Base-by-base conservation (phyloP, 2,329 filamentous ascomycete species). In the Cadophora luteo-olivacea region DNA sequence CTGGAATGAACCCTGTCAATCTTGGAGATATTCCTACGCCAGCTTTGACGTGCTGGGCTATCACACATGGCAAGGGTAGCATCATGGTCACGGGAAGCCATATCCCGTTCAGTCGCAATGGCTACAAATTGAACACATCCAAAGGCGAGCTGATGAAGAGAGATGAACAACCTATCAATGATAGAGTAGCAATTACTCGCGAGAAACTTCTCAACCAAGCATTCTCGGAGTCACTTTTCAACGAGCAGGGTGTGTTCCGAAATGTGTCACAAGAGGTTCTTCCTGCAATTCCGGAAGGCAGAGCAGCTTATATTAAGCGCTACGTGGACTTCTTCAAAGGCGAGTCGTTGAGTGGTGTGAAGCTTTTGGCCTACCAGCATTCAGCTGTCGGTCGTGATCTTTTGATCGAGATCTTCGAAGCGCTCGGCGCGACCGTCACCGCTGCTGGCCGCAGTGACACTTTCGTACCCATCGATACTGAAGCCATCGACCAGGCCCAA, bases 41-140 rank as follows among this genome's bases (percentile, higher is more conserved):
- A 1, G 77, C 77, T 22, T 69, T 78, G 3, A 77, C 77, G 0
- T 76, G 67, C 61, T 77, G 70, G 62, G 77, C 77, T 25, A 71
- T 79, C 9, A 68, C 72, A 32, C 68, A 75, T 36, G 73, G 67
- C 6, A 79, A 78, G 67, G 77, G 77, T 6, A 78, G 76, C 66
- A 78, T 79, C 41, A 79, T 79, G 77, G 77, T 78, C 36, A 79
- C 77, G 4, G 77, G 77, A 5, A 79, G 77, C 64, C 77, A 79
- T 61, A 79, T 78, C 55, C 77, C 77, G 7, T 79, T 79, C 58
- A 76, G 78, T 64, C 77, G 77, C 25, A 79, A 79, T 68, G 77
- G 77, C 14, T 78, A 79, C 67, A 78, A 79, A 60, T 70, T 78
- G 52, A 79, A 79, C 62, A 78, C 77, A 22, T 78, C 73, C 32